Base-by-base conservation (phyloP, 1,284 basidiomycete genomes). In the Coniferiporia sulphurascens region DNA sequence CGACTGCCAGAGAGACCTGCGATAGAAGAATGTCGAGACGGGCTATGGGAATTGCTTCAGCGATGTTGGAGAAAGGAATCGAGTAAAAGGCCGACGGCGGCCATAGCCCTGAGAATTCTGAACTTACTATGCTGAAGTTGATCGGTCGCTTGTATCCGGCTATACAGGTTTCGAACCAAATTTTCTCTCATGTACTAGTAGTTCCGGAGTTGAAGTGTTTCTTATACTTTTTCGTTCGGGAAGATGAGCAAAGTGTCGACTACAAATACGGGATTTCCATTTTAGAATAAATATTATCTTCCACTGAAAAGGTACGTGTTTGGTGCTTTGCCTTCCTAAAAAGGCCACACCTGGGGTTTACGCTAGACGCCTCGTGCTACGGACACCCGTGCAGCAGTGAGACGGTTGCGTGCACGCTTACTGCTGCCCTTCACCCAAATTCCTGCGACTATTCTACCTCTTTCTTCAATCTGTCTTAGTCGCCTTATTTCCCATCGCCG, bases 321-420 rank as follows among this genome's bases (percentile, higher is more conserved):
- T 43, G n/a, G 41, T 43, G 41, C 41, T 43, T 12, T 43, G n/a
- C 41, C 41, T 43, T 43, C 41, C 41, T 13, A 13, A 43, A 13
- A n/a, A 13, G 41, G 27, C 27, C 27, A 27, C 27, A 27, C 27
- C 5, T 27, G 10, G n/a, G 41, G n/a, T 43, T 12, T n/a, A 43
- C 41, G 41, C 41, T n/a, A 43, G 12, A 12, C 10, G n/a, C 43
- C 53, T 48, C 44, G 43, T 55, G 53, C 52, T 53, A 44, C 45
- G 53, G n/a, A 46, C 53, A 46, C 53, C 43, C 46, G 53, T 55
- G 43, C 45, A 46, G 53, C 32, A 21, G 22, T 34, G 19, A 13
- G 53, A 55, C n/a, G 43, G 43, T 35, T 41, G 53, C 53, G 4
- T 17, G 17, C 52, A 53, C 53, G 43, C 21, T n/a, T 43, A n/a